phyloP scores from a whole-genome alignment of 202 grass and related monocot species.

The Zoysia matrella region DNA sequence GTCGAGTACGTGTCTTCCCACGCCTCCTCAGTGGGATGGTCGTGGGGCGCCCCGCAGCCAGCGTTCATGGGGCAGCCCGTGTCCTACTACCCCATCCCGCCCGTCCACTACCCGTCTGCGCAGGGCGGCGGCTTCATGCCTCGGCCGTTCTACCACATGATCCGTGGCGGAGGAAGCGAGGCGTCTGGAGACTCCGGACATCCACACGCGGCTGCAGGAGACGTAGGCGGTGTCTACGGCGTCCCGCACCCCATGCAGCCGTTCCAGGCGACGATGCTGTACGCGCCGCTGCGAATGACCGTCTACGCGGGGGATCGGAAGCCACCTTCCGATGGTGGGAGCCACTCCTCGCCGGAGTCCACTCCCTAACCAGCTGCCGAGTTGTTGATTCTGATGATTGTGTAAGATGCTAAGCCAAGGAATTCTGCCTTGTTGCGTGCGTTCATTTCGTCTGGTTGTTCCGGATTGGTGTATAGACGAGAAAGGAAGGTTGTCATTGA shows the following conservation, averaged over 20 bases:
- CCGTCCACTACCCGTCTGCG: conserved; percentile 48
- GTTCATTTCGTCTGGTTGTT: conserved; percentile 17
- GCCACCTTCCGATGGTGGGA: conserved; percentile 38
- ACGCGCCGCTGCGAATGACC: conserved; percentile 32
- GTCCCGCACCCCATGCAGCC: conserved; percentile 44
- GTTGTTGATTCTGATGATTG: conserved; percentile 34
- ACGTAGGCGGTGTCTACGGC: conserved; percentile 45
- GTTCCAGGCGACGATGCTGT: conserved; percentile 44
- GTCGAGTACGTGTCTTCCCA: background rate
- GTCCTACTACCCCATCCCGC: conserved; percentile 55
- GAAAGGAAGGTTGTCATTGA: conserved; percentile 27
- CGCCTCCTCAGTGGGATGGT: conserved; percentile 25
- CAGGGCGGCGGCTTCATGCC: conserved; percentile 48
- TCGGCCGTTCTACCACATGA: conserved; percentile 48
- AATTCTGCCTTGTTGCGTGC: conserved; percentile 34
- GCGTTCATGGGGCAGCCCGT: conserved; percentile 63
- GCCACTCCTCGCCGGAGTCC: conserved; percentile 34
- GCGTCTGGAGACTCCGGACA: conserved; percentile 11
- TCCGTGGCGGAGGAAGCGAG: conserved; percentile 46
- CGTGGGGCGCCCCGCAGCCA: conserved; percentile 50
- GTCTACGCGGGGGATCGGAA: conserved; percentile 41
- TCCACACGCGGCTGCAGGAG: conserved; percentile 37
- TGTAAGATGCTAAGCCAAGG: conserved; percentile 35
- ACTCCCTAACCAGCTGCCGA: background rate
- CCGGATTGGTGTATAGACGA: conserved; percentile 54